phyloP scores from a whole-genome alignment of 768 basidiomycete species.

The Phanerochaete sordida region DNA sequence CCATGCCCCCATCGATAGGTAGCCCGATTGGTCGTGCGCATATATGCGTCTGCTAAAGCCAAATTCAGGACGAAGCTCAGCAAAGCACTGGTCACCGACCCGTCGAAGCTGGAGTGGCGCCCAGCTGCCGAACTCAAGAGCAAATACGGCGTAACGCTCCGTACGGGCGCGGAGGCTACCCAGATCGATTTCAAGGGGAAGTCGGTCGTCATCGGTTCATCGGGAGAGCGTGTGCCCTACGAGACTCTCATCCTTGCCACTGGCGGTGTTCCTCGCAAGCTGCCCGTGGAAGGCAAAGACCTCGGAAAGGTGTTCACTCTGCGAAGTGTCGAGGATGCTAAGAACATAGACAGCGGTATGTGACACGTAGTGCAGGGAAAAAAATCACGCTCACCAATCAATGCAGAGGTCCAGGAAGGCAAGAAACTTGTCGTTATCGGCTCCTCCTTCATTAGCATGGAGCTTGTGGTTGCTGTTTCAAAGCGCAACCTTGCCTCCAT shows the following conservation, averaged over 20 bases:
- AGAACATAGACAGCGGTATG: constrained; percentile 67
- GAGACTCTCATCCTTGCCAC: constrained; percentile 78
- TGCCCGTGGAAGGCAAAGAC: constrained; percentile 74
- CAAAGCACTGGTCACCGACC: constrained; percentile 78
- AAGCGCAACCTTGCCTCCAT: constrained; percentile 78
- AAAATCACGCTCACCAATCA: not conserved
- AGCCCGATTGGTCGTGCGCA: not conserved
- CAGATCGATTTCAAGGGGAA: constrained; percentile 61
- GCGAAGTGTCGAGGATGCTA: constrained; percentile 64
- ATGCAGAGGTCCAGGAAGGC: constrained; percentile 61
- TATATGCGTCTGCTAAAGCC: not conserved
- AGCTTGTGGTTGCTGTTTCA: constrained; percentile 72
- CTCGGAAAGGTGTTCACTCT: constrained; percentile 77
- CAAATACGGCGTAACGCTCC: constrained; percentile 66
- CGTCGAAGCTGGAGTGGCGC: constrained; percentile 73
- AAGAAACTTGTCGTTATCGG: constrained; percentile 82
- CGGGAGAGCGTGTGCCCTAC: constrained; percentile 61
- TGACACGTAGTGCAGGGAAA: not conserved
- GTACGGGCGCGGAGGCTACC: constrained; percentile 66
- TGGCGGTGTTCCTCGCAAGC: constrained; percentile 67
- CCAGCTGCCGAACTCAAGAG: constrained; percentile 71
- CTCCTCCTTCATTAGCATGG: constrained; percentile 91
- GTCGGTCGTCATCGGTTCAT: constrained; percentile 55
- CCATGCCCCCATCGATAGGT: constrained; percentile 84
- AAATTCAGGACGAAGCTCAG: constrained; percentile 74